These are phyloP conservation scores for Leccinum longicurvipes DNA, from an alignment of 768 basidiomycete species.

Conservation along the genomic window DNA sequence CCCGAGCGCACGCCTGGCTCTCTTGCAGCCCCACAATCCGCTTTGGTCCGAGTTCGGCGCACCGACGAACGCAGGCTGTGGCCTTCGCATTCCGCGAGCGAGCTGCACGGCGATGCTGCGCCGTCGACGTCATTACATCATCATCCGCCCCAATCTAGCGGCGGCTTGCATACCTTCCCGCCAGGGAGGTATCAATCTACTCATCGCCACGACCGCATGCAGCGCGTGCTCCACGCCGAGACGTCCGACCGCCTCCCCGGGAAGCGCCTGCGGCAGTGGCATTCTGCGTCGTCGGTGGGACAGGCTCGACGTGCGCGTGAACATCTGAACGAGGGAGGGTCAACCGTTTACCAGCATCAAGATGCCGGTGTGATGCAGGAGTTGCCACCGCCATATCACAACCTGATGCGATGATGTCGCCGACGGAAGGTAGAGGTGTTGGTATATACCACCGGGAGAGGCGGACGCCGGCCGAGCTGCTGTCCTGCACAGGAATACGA, in stretches of 20 bases:
- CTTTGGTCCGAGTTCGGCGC: slow-evolving; percentile 4
- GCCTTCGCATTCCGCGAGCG: slow-evolving; percentile 24
- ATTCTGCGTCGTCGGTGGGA: slow-evolving; percentile 18
- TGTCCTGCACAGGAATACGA: too few species aligned
- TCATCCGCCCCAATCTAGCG: not conserved
- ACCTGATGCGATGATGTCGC: not conserved
- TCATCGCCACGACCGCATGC: not conserved
- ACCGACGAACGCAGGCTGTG: slow-evolving; percentile 10
- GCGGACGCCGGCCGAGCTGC: too few species aligned
- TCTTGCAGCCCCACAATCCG: not conserved
- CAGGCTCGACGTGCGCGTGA: not conserved
- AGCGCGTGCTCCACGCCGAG: not conserved
- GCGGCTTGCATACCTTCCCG: not conserved
- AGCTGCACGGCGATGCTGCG: slow-evolving; percentile 13
- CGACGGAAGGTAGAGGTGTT: not conserved
- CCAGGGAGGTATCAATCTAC: not conserved
- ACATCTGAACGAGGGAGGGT: not conserved
- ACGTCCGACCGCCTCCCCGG: not conserved
- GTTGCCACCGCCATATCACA: slow-evolving; percentile 27
- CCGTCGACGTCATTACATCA: not conserved
- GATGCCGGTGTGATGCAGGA: slow-evolving; percentile 19
- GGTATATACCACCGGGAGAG: not conserved
- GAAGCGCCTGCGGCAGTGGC: slow-evolving; percentile 19
- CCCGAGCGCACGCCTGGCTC: not conserved
- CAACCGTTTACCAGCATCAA: slow-evolving; percentile 15